Conservation (phyloP, 352 stramenopile species). For the Globisporangium solare region DNA sequence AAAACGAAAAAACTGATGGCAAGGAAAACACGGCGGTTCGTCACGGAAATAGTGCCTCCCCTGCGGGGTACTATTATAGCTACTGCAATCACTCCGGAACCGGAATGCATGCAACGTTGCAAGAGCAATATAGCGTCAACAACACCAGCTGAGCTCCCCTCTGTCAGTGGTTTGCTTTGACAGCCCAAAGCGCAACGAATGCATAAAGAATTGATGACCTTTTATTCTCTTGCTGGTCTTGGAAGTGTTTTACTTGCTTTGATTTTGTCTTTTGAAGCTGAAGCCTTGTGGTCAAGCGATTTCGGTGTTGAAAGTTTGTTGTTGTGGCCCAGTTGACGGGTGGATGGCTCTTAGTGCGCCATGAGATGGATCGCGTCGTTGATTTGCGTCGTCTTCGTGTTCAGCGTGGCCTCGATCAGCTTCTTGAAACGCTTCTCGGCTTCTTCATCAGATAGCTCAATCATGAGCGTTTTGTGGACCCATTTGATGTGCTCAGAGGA, state of each 20-base stretch:
- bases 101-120: too few species aligned
- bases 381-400: slow-evolving; percentile 75
- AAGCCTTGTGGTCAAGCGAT: too few species aligned
- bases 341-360: slow-evolving; percentile 37
- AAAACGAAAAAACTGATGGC: too few species aligned
- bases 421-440: slow-evolving; percentile 60
- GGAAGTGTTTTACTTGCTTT: too few species aligned
- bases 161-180: too few species aligned
- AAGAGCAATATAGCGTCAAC: too few species aligned
- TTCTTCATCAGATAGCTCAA: slow-evolving; percentile 62
- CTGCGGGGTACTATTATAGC: background rate
- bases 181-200: too few species aligned
- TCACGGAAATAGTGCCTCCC: background rate
- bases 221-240: too few species aligned
- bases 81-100: background rate
- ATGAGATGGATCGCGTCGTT: slow-evolving; percentile 86
- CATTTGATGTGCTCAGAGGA: slow-evolving; percentile 68
- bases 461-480: slow-evolving; percentile 77
- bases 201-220: too few species aligned
- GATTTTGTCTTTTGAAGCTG: too few species aligned
- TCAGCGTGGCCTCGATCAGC: slow-evolving; percentile 70
- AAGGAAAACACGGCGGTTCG: too few species aligned
- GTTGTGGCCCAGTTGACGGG: background rate
- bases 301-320: slow-evolving; percentile 1
- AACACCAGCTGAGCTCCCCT: too few species aligned